Base-by-base conservation (phyloP, 2,329 filamentous ascomycete genomes). In the Scedosporium apiospermum region DNA sequence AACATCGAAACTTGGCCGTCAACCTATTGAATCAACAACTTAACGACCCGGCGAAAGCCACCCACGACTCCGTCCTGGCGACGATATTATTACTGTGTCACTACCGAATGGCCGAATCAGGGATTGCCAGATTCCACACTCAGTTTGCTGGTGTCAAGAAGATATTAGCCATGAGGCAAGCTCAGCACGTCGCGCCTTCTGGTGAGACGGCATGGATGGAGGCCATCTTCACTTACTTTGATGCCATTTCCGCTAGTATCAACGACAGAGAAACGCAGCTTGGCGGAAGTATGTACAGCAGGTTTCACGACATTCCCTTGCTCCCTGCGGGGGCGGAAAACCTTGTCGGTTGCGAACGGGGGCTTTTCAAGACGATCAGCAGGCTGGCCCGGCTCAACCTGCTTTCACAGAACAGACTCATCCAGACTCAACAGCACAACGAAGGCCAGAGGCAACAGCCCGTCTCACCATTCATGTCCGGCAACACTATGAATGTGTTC, bases 61-160 rank as follows among this genome's bases (percentile, higher is more conserved):
- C 88, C 62, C 88, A 95, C 68, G 93, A 97, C 72, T 93, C 91
- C 0, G 90, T 95, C 4, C 80, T 97, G 34, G 93, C 91, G 2
- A 96, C 91, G 3, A 85, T 97, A 42, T 82, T 97, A 46, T 83
- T 97, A 7, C 81, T 97, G 3, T 96, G 92, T 71, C 87, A 97
- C 65, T 96, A 96, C 73, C 90, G 96, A 67, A 92, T 96, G 76
- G 95, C 91, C 65, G 93, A 97, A 74, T 95, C 90, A 1, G 93
- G 93, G 3, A 88, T 97, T 67, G 91, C 91, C 21, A 93, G 93
- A 69, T 97, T 97, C 75, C 90, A 92, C 67, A 95, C 90, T 0
- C 93, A 97, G 71, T 92, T 97, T 69, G 91, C 91, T 0, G 93
- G 93, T 0, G 92, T 97, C 46, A 93, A 92, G 75, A 96, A 96